A percentile compares a stretch with the other conserved stretches of the same genome.
Evolutionary conservation across 2,329 filamentous ascomycete genomes (phyloP).

Genomic region (Colletotrichum sidae): DNA sequence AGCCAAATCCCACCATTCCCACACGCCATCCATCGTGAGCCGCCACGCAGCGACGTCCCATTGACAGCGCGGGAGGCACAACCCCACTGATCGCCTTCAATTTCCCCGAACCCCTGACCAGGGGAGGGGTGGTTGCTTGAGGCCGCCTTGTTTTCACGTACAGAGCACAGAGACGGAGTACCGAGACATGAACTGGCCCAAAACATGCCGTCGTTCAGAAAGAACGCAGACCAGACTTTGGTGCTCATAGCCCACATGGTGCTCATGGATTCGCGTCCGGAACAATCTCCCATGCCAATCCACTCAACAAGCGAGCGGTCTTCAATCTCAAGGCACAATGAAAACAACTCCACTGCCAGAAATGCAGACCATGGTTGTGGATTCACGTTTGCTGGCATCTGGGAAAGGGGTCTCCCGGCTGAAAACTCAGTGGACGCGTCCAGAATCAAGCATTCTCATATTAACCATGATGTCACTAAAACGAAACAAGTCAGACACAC

Average conservation of each 20-base stretch:
- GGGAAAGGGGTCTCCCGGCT: neutral
- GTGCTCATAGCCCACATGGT: too few relatives aligned
- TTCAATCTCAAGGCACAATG: too few relatives aligned
- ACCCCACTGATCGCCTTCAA: conserved; percentile 36
- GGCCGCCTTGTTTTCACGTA: neutral
- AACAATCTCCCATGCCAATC: too few relatives aligned
- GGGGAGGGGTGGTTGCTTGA: conserved; percentile 3
- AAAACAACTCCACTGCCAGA: neutral
- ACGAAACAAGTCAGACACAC: neutral
- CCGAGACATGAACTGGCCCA: too few relatives aligned
- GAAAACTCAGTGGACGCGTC: conserved; percentile 1
- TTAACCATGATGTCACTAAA: neutral
- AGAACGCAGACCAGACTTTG: too few relatives aligned
- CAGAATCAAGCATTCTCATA: conserved; percentile 2
- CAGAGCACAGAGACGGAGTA: too few relatives aligned
- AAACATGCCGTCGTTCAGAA: too few relatives aligned
- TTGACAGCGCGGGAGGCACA: conserved; percentile 19
- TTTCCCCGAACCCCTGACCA: conserved; percentile 27
- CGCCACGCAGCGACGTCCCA: neutral
- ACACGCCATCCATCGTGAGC: neutral
- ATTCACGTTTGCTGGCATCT: too few relatives aligned
- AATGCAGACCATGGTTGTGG: too few relatives aligned
- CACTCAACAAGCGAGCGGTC: too few relatives aligned
- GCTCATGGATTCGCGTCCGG: too few relatives aligned
- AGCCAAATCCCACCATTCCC: too few relatives aligned